These are phyloP conservation scores for Candida easanensis DNA, from an alignment of 805 yeast species.

Conservation along the genomic window DNA sequence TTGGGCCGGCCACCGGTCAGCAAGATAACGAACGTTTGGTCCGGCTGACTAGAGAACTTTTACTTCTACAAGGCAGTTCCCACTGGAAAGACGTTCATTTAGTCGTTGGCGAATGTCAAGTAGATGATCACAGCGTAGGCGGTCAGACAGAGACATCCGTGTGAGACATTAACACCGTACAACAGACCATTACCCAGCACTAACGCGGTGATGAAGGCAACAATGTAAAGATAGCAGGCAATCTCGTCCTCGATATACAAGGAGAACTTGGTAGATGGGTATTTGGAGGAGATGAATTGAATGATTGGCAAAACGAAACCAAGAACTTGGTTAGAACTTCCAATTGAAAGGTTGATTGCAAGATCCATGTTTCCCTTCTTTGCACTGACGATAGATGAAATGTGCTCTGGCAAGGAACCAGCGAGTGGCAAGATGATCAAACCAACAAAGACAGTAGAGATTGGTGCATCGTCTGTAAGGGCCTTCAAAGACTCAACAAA, in stretches of 20 bases:
- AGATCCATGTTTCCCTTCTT: constrained; percentile 24
- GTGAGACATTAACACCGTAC: constrained; percentile 16
- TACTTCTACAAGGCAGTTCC: too few relatives aligned
- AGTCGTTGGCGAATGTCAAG: constrained; percentile 17
- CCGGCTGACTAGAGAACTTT: too few relatives aligned
- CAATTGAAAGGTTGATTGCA: constrained; percentile 20
- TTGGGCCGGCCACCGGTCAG: not conserved
- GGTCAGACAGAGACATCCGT: constrained; percentile 15
- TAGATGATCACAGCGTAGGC: constrained; percentile 17
- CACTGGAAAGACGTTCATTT: not conserved
- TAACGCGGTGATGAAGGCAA: constrained; percentile 12
- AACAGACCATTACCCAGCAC: constrained; percentile 14
- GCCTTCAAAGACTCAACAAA: constrained; percentile 24
- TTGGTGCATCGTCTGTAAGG: constrained; percentile 21
- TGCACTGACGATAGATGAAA: constrained; percentile 22
- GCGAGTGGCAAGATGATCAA: constrained; percentile 24
- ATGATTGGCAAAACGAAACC: constrained; percentile 26
- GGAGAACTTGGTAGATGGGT: constrained; percentile 20
- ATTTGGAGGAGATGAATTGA: constrained; percentile 22
- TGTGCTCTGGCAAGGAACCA: constrained; percentile 26
- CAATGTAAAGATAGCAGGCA: constrained; percentile 14
- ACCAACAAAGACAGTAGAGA: constrained; percentile 25
- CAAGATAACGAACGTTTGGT: not conserved
- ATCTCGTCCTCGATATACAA: constrained; percentile 20
- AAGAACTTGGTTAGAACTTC: constrained; percentile 22